A percentile compares a stretch with the other conserved stretches of the same genome.
These are phyloP conservation scores for Colletotrichum endophyticum DNA, from an alignment of 2,329 filamentous ascomycete species.

Conservation along the genomic window DNA sequence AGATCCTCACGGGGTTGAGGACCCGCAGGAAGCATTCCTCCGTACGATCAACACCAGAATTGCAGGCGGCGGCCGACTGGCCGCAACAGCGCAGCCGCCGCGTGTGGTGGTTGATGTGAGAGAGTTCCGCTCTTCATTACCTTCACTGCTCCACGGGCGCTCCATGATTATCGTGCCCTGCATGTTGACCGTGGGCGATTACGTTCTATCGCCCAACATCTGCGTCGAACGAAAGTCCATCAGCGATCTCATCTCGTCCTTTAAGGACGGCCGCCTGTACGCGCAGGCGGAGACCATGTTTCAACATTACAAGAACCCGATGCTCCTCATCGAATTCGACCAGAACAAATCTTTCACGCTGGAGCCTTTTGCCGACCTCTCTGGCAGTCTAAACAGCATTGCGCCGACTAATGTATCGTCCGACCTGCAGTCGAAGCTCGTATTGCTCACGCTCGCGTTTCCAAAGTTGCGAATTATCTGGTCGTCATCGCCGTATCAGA, in stretches of 20 bases:
- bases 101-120: constrained; percentile 94
- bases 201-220: constrained; percentile 88
- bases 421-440: constrained; percentile 90
- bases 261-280: constrained; percentile 90
- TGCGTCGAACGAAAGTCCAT: constrained; percentile 96
- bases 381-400: constrained; percentile 66
- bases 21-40: constrained; percentile 90
- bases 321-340: constrained; percentile 97
- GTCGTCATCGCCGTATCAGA: constrained; percentile 93
- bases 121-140: constrained; percentile 92
- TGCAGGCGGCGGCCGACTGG: constrained; percentile 85
- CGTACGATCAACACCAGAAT: constrained; percentile 97
- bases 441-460: constrained; percentile 90
- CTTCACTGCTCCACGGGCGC: constrained; percentile 87
- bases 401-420: constrained; percentile 63
- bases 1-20: constrained; percentile 71
- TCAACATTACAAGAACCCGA: constrained; percentile 84
- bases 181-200: constrained; percentile 96
- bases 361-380: constrained; percentile 75
- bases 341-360: constrained; percentile 97
- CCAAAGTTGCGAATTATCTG: constrained; percentile 90
- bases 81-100: constrained; percentile 84
- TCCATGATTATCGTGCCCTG: constrained; percentile 90
- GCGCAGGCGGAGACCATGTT: constrained; percentile 95
- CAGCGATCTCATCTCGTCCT: constrained; percentile 87